Evolutionary conservation across 345 rosid genomes (phyloP).

Genomic region (Sapria himalayana): DNA sequence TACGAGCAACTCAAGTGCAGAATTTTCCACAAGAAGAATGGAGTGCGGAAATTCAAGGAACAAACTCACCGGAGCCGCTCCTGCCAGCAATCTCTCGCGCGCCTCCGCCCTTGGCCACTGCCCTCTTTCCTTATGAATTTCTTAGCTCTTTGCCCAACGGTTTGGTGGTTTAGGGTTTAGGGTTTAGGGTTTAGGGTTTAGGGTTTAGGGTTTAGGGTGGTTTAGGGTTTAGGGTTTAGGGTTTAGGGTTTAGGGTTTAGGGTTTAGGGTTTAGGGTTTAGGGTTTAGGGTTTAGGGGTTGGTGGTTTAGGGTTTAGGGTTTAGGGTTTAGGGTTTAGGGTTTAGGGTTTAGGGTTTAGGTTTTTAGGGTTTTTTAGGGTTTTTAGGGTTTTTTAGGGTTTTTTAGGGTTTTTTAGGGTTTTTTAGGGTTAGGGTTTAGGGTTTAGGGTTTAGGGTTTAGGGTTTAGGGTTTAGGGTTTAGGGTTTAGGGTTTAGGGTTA

Average conservation of each 20-base stretch:
- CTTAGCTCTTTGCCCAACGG: slow-evolving; percentile 1
- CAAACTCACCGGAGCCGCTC: too few species aligned
- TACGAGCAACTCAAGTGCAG: too few species aligned
- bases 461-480: not conserved
- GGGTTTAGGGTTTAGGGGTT: too few species aligned
- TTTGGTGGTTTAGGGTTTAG: slow-evolving; percentile 4
- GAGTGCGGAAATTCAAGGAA: too few species aligned
- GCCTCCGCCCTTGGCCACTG: too few species aligned
- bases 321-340: slow-evolving; percentile 7
- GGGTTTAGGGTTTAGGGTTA: slow-evolving; percentile 3
- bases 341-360: slow-evolving; percentile 3
- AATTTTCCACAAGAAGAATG: too few species aligned
- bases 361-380: too few species aligned
- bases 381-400: too few species aligned
- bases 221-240: slow-evolving; percentile 3
- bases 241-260: not conserved
- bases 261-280: slow-evolving; percentile 6
- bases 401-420: too few species aligned
- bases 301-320: slow-evolving; percentile 7
- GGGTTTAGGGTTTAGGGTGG: slow-evolving; percentile 7
- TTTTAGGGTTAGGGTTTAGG: slow-evolving; percentile 1
- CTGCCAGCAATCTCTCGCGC: too few species aligned
- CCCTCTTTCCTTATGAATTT: too few species aligned
- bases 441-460: not conserved
- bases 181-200: slow-evolving; percentile 7